Base-by-base conservation (phyloP, 2,329 filamentous ascomycete genomes). In the Acrocalymma vagum region DNA sequence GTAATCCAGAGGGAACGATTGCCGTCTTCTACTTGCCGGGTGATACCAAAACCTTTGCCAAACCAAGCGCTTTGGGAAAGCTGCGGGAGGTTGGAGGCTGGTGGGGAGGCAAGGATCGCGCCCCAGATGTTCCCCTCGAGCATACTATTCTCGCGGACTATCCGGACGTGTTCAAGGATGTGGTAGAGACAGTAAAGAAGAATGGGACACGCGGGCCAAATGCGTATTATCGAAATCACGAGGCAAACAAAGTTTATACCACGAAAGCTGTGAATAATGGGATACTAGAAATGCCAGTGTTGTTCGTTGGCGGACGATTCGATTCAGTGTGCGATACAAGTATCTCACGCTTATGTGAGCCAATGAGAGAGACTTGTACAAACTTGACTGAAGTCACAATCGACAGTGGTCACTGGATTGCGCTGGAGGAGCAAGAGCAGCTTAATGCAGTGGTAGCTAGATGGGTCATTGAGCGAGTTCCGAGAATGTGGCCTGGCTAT, bases 331-430 rank as follows among this genome's bases (percentile, higher is more conserved):
- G 72, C 9, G 74, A 72, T 15, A 41, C 51, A 7, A 51, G 41
- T 18, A n/a, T n/a, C n/a, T n/a, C n/a, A n/a, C n/a, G n/a, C n/a
- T n/a, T n/a, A n/a, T n/a, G n/a, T n/a, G n/a, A n/a, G n/a, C n/a
- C 35, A n/a, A 25, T 15, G 14, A n/a, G 26, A 32, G 63, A 68
- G 5, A 69, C 67, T 1, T 53, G 58, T 21, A 58, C 53, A 3
- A 64, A 75, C 6, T 48, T 79, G 28, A 73, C 70, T 1, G 69
- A 72, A 13, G 63, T 76, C 71, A 11, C 74, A 73, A 41, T 77
- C 70, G 57, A 80, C 18, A 17, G 50, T 3, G 51, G 18, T 9
- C 61, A 65, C 50, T 65, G 58, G 60, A 51, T 58, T 6, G 45
- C 51, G n/a, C 31, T 62, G 43, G 60, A 65, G 48, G 61, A 60